These are phyloP conservation scores for Cladosporium cucumerinum DNA, from an alignment of 2,329 filamentous ascomycete species.

Conservation along the genomic window DNA sequence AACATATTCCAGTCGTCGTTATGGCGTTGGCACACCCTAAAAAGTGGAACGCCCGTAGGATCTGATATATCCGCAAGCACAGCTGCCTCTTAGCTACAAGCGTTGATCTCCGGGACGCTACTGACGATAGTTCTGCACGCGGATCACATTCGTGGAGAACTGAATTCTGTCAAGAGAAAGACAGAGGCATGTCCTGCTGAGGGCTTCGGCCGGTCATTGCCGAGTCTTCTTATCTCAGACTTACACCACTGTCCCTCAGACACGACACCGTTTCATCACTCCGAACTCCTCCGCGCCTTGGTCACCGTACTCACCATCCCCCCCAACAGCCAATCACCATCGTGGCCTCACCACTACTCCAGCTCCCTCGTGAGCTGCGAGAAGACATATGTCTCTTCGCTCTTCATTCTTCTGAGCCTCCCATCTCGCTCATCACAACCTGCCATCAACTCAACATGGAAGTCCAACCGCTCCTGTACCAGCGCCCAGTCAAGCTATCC, in stretches of 20 bases:
- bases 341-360: conserved; percentile 16
- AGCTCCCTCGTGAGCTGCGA: conserved; percentile 18
- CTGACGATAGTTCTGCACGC: conserved; percentile 9
- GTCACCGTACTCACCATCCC: not conserved
- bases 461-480: conserved; percentile 22
- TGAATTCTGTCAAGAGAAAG: not conserved
- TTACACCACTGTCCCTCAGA: not conserved
- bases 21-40: conserved; percentile 11
- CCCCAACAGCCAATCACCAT: not conserved
- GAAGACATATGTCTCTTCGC: conserved; percentile 16
- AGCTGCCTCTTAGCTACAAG: not conserved
- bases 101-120: conserved; percentile 7
- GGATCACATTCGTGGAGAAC: not conserved
- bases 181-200: not conserved
- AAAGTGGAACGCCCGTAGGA: conserved; percentile 12
- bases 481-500: conserved; percentile 24
- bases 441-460: conserved; percentile 27
- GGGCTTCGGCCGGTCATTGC: conserved; percentile 10
- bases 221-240: not conserved
- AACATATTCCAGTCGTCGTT: not conserved
- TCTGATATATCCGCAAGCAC: conserved; percentile 15
- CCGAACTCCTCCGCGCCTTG: conserved; percentile 4
- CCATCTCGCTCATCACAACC: conserved; percentile 19
- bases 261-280: not conserved
- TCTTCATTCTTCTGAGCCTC: not conserved